These are phyloP conservation scores for Tetracladium marchalianum DNA, from an alignment of 495 filamentous ascomycete species.

Conservation along the genomic window DNA sequence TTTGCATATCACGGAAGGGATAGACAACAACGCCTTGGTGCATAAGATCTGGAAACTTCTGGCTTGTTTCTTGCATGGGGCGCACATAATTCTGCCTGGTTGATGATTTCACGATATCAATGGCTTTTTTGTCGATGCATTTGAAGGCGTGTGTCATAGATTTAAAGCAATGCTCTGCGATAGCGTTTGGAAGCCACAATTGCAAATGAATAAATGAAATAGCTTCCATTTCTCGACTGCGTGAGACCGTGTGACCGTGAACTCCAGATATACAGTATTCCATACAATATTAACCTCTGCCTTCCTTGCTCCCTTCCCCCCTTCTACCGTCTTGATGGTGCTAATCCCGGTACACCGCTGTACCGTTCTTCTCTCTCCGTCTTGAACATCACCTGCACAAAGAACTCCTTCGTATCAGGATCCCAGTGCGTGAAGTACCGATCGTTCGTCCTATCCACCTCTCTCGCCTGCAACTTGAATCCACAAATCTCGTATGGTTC, in stretches of 20 bases:
- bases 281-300: too few species aligned
- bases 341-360: constrained; percentile 84
- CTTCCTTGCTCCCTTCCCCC: neutral
- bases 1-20: too few species aligned
- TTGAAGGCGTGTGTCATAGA: constrained; percentile 11
- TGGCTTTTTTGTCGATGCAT: constrained; percentile 5
- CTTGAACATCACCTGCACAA: constrained; percentile 98
- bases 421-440: constrained; percentile 94
- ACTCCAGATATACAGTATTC: too few species aligned
- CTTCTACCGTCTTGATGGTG: constrained; percentile 31
- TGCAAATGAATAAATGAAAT: constrained; percentile 2
- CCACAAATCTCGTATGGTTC: constrained; percentile 97
- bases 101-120: too few species aligned
- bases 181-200: neutral
- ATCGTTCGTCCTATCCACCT: constrained; percentile 82
- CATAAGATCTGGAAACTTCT: too few species aligned
- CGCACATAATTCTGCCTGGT: too few species aligned
- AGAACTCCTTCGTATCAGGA: constrained; percentile 93
- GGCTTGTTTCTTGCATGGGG: too few species aligned
- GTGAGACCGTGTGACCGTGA: too few species aligned
- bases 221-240: neutral
- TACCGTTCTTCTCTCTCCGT: constrained; percentile 96
- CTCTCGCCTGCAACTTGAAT: constrained; percentile 91
- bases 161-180: neutral
- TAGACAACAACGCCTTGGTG: too few species aligned